Base-by-base conservation (phyloP, 2,329 filamentous ascomycete species). In the Ophidiomyces ophidiicola region DNA sequence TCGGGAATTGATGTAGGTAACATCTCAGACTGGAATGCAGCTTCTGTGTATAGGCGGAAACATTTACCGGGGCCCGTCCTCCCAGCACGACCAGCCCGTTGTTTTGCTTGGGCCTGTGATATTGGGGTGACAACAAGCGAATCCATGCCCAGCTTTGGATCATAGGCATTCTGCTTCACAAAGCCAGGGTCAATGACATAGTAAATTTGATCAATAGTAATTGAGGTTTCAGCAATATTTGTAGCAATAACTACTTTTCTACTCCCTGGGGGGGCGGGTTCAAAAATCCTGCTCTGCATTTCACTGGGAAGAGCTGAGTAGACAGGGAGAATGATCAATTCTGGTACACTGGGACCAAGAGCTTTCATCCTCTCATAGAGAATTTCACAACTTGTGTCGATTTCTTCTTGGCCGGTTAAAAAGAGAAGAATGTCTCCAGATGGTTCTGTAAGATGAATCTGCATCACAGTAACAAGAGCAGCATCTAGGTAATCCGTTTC, bases 161-260 rank as follows among this genome's bases (percentile, higher is more conserved):
- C 88, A 56, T 94, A 98, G 1, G 84, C 87, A 50, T 90, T 94
- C 56, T 96, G 87, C 66, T 98, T 98, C 45, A 94, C 88, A 50
- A 96, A 98, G 1, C 90, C 90, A 2, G 90, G 87, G 53, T 98
- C 90, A 11, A 98, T 79, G 12, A 98, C 92, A 55, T 93, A 96
- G 64, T 88, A 94, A 48, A 98, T 94, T 34, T 88, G 82, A 56
- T 98, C 90, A 48, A 98, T 96, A 0, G 90, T 98, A 54, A 98
- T 90, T 39, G 85, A 94, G 0, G 90, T 98, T 57, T 98, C 90
- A 1, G 90, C 90, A 53, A 98, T 98, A 52, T 98, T 98, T 24
- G 90, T 98, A 2, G 90, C 90, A 55, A 98, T 93, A 43, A 98
- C 85, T 1, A 96, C 86, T 61, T 98, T 98, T 41, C 90, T 74